Percentiles rank a stretch among this genome's conserved stretches.
Conservation (phyloP, 176 grass and related monocot genomes). For the Triticum timopheevii region DNA sequence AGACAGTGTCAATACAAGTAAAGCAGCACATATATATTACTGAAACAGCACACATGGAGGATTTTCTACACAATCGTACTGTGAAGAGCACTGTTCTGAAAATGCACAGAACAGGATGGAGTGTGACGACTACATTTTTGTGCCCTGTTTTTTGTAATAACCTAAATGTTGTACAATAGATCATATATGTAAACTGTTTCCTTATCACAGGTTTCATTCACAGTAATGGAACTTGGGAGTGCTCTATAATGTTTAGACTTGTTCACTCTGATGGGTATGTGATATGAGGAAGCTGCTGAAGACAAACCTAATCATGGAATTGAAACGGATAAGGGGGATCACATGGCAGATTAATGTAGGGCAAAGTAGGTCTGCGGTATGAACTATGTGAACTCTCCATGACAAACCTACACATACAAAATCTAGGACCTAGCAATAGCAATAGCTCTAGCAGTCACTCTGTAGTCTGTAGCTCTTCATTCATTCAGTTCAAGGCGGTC, state of each 20-base stretch:
- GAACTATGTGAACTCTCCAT: neutral
- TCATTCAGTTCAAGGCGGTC: neutral
- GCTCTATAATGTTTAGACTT: neutral
- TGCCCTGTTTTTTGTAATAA: no score
- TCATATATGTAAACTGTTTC: no score
- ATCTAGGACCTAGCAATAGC: neutral
- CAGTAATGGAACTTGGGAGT: no score
- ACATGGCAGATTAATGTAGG: neutral
- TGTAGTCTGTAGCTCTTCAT: neutral
- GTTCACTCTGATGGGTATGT: neutral
- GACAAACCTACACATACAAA: neutral
- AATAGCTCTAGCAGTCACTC: neutral
- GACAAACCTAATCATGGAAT: neutral
- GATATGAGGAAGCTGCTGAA: neutral
- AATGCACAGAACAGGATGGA: no score
- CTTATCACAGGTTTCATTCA: no score
- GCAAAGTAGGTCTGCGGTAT: neutral
- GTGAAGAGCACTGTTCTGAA: neutral
- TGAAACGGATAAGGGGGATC: neutral
- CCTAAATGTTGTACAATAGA: no score
- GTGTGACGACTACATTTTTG: no score
- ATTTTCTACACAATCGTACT: neutral
- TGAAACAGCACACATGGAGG: neutral
- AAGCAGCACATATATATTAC: neutral
- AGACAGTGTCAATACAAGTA: conserved; percentile 9